phyloP scores from a whole-genome alignment of 495 filamentous ascomycete genomes.

The Thozetella sp. region DNA sequence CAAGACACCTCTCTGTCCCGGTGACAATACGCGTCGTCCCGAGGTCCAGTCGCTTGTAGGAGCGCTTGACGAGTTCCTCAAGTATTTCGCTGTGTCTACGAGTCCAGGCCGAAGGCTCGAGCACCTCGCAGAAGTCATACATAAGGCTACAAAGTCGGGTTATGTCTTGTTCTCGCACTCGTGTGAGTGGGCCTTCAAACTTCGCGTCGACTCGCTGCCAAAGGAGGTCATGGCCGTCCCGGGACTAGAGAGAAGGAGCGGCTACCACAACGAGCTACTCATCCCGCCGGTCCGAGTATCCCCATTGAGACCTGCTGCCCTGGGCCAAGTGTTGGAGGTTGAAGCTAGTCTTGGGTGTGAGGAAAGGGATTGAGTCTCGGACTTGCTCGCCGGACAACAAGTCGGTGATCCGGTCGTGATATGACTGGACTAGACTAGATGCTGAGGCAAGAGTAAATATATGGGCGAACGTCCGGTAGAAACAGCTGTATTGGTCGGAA shows the following conservation, averaged over 20 bases:
- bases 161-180: background rate
- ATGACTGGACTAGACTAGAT: too few species aligned
- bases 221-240: background rate
- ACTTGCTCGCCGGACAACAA: too few species aligned
- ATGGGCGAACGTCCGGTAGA: too few species aligned
- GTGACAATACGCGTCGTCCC: background rate
- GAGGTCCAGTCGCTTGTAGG: background rate
- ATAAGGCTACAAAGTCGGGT: background rate
- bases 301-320: background rate
- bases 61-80: background rate
- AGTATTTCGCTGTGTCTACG: background rate
- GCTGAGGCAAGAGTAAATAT: too few species aligned
- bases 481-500: too few species aligned
- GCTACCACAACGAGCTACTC: background rate
- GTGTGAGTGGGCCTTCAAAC: background rate
- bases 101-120: background rate
- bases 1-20: background rate
- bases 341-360: background rate
- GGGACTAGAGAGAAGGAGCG: background rate
- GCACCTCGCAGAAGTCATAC: background rate
- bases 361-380: too few species aligned
- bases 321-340: background rate
- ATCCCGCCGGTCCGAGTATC: background rate
- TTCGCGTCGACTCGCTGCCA: background rate
- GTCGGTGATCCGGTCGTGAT: too few species aligned